Conservation (phyloP, 306 rosid species). For the Pueraria montana region DNA sequence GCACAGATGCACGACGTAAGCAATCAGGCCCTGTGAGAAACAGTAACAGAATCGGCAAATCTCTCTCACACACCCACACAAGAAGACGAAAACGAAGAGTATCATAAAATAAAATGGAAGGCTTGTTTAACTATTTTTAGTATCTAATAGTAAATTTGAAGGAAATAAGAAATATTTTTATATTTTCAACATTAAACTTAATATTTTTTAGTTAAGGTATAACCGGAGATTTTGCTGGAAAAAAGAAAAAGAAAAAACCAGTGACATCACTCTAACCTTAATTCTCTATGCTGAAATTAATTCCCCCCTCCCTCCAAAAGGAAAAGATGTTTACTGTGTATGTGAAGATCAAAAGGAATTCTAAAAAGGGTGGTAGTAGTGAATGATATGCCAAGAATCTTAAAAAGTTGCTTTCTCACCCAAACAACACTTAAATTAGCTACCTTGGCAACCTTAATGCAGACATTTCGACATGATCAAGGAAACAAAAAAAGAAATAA, state of each 20-base stretch:
- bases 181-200: not conserved
- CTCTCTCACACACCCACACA: not conserved
- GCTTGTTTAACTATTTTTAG: not conserved
- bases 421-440: constrained; percentile 13
- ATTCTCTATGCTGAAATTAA: constrained; percentile 36
- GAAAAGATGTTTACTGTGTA: not conserved
- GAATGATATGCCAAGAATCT: constrained; percentile 18
- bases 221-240: not conserved
- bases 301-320: constrained; percentile 1
- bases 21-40: not conserved
- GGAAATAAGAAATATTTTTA: not conserved
- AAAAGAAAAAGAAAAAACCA: constrained; percentile 2
- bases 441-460: constrained; percentile 20
- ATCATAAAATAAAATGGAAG: not conserved
- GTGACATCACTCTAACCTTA: constrained; percentile 44
- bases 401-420: constrained; percentile 1
- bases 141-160: not conserved
- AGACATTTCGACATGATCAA: constrained; percentile 14
- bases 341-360: not conserved
- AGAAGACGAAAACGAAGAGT: not conserved
- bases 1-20: constrained; percentile 43
- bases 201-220: not conserved
- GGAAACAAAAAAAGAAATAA: not conserved
- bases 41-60: not conserved
- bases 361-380: constrained; percentile 1